Base-by-base conservation (phyloP, 1,284 basidiomycete species). In the Coniferiporia sulphurascens region DNA sequence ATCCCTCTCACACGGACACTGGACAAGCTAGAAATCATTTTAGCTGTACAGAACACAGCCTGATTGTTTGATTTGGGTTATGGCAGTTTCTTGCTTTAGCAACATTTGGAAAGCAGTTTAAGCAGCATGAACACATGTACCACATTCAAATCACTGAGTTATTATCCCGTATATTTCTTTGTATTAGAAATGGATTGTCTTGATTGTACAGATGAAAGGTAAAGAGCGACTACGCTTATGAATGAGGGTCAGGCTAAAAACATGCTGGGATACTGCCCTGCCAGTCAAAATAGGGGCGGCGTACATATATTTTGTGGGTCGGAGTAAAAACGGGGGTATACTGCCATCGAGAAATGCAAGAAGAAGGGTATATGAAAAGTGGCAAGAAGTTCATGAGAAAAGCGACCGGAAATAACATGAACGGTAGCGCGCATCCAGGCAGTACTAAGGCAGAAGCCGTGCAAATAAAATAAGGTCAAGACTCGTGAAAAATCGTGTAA, bases 1-100 rank as follows among this genome's bases (percentile, higher is more conserved):
- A 84, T 96, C 64, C 83, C 86, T 12, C 76, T 95, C 50, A 84
- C 86, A 72, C 81, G 89, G 75, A 90, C 83, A 63, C 74, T 93
- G 68, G 67, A 66, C 56, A 85, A 78, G 69, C 70, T 89, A 63
- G 78, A 80, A 60, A 62, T 55, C 27, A 59, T 80, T 53, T 59
- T 68, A 53, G 68, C 71, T 19, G 17, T 17, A 8, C 19, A 49
- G n/a, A 27, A 49, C 2, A 62, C 53, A n/a, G 21, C 59, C 22
- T 32, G 15, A 41, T 15, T 41, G 9, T 15, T 41, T 35, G 17
- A 9, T 13, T 27, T 4, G n/a, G 32, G n/a, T 36, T 36, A 4
- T 41, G 5, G 51, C 17, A 35, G 22, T 43, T 60, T 62, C 64
- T 12, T 62, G 60, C 58, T 27, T 52, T 59, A 57, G 62, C 52